Base-by-base conservation (phyloP, 768 basidiomycete genomes). In the Pulveroboletus sp. region DNA sequence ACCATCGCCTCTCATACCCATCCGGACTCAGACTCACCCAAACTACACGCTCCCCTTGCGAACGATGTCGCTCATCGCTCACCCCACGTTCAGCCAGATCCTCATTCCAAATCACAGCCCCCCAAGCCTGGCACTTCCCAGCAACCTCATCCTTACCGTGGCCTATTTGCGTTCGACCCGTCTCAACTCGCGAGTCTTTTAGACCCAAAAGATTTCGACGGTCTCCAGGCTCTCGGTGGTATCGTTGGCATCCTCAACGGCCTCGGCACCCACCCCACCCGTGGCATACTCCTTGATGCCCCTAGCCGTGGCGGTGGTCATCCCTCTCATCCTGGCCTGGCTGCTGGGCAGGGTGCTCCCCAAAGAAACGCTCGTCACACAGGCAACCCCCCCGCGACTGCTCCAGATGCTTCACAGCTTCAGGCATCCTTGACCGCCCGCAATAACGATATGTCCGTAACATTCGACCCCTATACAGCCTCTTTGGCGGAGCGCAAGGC, bases 201-300 rank as follows among this genome's bases (percentile, higher is more conserved):
- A 33, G 94, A 98, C 64, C 93, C 93, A 8, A 97, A 96, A 70
- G 85, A 74, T 54, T 55, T 93, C 10, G 77, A 84, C 3, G 64
- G 75, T 12, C 77, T 99, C 30, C 72, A 72, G 15, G 68, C 67
- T 10, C 74, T 95, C 32, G 93, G 93, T 17, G 96, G 96, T 37
- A 71, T 77, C 8, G 57, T 73, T 0, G 81, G 77, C 8, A 63
- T 98, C 11, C 69, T 95, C 11, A 69, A 71, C 2, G 86, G 90
- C 6, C 78, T 98, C 8, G 90, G 90, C 11, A 85, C 89, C 0
- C 69, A 87, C 54, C 58, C 66, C 3, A 71, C 75, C 3, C 69
- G 55, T 24, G 86, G 88, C 12, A 66, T 78, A 5, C 31, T 42
- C 28, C 18, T 56, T n/a, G 45, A 18, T 36, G 12, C 4, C 1